Evolutionary conservation across 2,329 filamentous ascomycete species (phyloP).

Genomic region (Phyllosticta citrichinensis): DNA sequence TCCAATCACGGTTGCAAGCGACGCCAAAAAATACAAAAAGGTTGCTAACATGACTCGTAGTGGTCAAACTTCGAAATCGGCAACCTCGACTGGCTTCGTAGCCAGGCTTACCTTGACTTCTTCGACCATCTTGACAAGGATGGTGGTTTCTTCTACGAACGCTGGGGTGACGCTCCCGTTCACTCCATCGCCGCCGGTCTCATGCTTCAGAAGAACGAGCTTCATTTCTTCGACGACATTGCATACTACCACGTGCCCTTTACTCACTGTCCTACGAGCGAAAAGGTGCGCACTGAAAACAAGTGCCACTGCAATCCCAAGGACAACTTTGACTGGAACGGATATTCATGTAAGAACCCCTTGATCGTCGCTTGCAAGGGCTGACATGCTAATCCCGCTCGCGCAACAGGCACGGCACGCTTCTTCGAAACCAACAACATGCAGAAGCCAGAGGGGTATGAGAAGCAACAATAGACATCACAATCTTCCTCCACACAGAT

Average conservation of each 20-base stretch:
- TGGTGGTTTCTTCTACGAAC: conserved; percentile 97
- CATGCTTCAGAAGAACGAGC: conserved; percentile 81
- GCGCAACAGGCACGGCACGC: conserved; percentile 61
- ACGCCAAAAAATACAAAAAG: not conserved
- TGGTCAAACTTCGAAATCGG: conserved; percentile 99
- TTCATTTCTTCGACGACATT: conserved; percentile 99
- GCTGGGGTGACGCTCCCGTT: conserved; percentile 94
- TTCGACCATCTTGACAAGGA: conserved; percentile 81
- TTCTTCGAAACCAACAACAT: conserved; percentile 77
- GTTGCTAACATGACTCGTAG: conserved; percentile 35
- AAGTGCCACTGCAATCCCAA: conserved; percentile 92
- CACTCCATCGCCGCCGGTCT: conserved; percentile 92
- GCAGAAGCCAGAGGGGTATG: conserved; percentile 76
- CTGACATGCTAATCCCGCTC: conserved; percentile 11
- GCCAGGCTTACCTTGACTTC: conserved; percentile 78
- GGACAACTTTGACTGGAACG: conserved; percentile 99
- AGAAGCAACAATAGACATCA: conserved; percentile 9
- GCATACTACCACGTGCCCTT: conserved; percentile 97
- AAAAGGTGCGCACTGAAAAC: conserved; percentile 71
- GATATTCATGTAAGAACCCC: conserved; percentile 74
- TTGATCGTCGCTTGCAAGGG: not conserved
- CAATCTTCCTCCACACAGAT: not conserved
- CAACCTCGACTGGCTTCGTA: conserved; percentile 86
- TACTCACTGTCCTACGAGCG: conserved; percentile 89
- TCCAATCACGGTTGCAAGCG: not conserved